Evolutionary conservation across 2,329 filamentous ascomycete species (phyloP), one percentile per base, ranked within the genome.

Genomic region (Talaromyces sp.): DNA sequence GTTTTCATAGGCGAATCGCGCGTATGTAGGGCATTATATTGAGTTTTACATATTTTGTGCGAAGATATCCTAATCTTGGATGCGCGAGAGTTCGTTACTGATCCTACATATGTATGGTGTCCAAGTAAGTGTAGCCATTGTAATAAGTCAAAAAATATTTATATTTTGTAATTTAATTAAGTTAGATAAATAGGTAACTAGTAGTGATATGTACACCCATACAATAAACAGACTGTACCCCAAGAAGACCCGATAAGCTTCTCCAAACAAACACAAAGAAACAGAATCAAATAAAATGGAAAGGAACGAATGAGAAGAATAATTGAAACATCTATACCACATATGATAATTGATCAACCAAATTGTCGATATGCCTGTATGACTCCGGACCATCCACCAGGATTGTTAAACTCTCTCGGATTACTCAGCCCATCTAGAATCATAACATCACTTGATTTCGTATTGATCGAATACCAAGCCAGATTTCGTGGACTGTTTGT

Each of bases 391-490:
- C 74, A 76, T 37, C 74, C 73, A 50, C 74, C 74, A 27, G 71
- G 68, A 58, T 76, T 69, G 48, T 72, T 65, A 3, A 63, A 62
- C 60, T 73, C 67, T 8, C 57, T 67, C 7, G 73, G 72, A 58
- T 75, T 72, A 6, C 33, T 68, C 57, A 67, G 66, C 3, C 69
- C 71, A 66, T 76, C 74, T 22, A 75, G 39, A 1, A 76, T 67
- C 68, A 76, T 74, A 31, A 65, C 63, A 24, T 75, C 73, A 2
- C 71, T 68, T 66, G 67, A 70, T 11, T 71, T 71, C 1, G 73
- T 75, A 56, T 67, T 72, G 41, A 76, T 72, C 2, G 72, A 74
- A 56, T 76, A 76, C 74, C 68, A 76, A 1, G 72, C 68, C 19
- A 76, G 66, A 58, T 65, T 65, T 11, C 68, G 62, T 8, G 74